Evolutionary conservation across 805 yeast species (phyloP).

Genomic region (Wickerhamomyces xylosicus): DNA sequence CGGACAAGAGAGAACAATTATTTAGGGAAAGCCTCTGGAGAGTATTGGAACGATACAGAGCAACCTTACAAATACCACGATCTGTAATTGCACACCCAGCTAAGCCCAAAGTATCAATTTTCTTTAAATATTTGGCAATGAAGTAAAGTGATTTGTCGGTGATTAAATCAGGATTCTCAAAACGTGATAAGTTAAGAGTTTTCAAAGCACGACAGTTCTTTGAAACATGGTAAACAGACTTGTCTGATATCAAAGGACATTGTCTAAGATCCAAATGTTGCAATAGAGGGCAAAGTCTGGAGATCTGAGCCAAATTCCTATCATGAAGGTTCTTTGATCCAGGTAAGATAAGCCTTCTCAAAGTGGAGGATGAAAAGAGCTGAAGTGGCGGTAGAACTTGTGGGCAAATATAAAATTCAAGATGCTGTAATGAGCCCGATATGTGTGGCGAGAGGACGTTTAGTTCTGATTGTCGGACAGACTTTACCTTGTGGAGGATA

Average conservation of each 20-base stretch:
- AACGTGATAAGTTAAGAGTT: slow-evolving; percentile 73
- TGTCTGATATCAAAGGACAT: slow-evolving; percentile 68
- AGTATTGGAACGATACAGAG: slow-evolving; percentile 35
- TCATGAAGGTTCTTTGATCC: slow-evolving; percentile 62
- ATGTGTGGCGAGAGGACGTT: slow-evolving; percentile 34
- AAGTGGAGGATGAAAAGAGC: slow-evolving; percentile 31
- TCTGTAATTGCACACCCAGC: slow-evolving; percentile 86
- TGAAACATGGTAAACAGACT: slow-evolving; percentile 63
- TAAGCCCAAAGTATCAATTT: slow-evolving; percentile 62
- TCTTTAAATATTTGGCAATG: slow-evolving; percentile 33
- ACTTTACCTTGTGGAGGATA: slow-evolving; percentile 56
- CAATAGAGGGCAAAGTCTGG: slow-evolving; percentile 47
- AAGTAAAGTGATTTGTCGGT: slow-evolving; percentile 60
- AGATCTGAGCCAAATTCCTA: slow-evolving; percentile 38
- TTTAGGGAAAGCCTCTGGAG: slow-evolving; percentile 67
- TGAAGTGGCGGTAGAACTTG: slow-evolving; percentile 43
- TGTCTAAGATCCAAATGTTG: slow-evolving; percentile 71
- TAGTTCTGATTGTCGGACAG: slow-evolving; percentile 42
- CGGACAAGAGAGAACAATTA: slow-evolving; percentile 51
- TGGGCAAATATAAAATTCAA: slow-evolving; percentile 82
- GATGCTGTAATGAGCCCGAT: slow-evolving; percentile 46
- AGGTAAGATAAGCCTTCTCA: slow-evolving; percentile 46
- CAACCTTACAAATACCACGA: slow-evolving; percentile 71
- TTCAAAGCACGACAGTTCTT: slow-evolving; percentile 44
- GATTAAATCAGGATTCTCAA: slow-evolving; percentile 51